Conservation (phyloP, 1,284 basidiomycete genomes). For the Rhodotorula glutinis region DNA sequence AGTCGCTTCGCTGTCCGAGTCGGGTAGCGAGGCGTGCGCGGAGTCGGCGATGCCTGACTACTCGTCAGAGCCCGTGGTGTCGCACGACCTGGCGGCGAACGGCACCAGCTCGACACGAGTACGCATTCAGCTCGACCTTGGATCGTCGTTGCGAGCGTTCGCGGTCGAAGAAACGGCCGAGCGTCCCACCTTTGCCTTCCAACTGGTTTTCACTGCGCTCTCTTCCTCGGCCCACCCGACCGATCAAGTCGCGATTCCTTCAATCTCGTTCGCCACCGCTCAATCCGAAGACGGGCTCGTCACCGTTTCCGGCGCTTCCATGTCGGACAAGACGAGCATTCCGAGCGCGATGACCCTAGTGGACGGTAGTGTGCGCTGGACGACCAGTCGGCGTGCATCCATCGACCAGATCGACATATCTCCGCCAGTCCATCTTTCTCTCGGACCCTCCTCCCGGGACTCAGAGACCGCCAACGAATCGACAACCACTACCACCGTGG, state of each 20-base stretch:
- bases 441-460: background rate
- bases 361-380: background rate
- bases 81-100: background rate
- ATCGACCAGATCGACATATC: background rate
- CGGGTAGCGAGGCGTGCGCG: background rate
- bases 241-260: background rate
- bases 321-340: background rate
- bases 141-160: background rate
- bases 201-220: background rate
- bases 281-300: constrained; percentile 14
- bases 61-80: background rate
- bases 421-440: background rate
- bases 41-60: too few species aligned
- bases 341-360: too few species aligned
- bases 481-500: too few species aligned
- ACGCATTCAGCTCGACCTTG: background rate
- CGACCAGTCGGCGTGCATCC: background rate
- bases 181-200: constrained; percentile 8
- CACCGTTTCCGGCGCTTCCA: background rate
- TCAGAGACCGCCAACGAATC: background rate
- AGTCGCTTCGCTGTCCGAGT: background rate
- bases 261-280: constrained; percentile 3
- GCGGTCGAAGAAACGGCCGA: background rate
- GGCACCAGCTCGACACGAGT: background rate
- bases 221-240: background rate